phyloP scores from a whole-genome alignment of 805 yeast genomes.

The Cyberlindnera japonica region DNA sequence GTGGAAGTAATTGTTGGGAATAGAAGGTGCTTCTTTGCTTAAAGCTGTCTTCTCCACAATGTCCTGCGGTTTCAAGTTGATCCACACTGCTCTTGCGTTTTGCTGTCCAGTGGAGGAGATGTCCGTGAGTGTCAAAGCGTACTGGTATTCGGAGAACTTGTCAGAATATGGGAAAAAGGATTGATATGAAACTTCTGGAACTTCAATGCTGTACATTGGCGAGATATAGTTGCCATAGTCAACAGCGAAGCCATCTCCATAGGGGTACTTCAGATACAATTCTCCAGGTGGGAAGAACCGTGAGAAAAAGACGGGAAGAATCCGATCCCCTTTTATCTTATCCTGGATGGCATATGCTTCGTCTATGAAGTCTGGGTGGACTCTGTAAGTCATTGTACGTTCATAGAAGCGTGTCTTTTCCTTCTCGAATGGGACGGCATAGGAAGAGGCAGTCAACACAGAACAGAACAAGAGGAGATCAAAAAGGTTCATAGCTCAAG shows the following conservation, averaged over 20 bases:
- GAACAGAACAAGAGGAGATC: background rate
- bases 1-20: slow-evolving; percentile 7
- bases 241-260: slow-evolving; percentile 11
- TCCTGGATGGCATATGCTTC: slow-evolving; percentile 4
- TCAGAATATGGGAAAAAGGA: slow-evolving; percentile 15
- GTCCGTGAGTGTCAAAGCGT: slow-evolving; percentile 19
- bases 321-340: background rate
- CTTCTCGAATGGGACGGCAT: background rate
- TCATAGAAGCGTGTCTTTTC: slow-evolving; percentile 5
- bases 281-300: slow-evolving; percentile 22
- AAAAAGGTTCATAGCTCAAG: too few relatives aligned
- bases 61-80: slow-evolving; percentile 11
- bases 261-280: slow-evolving; percentile 12
- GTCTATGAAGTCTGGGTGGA: slow-evolving; percentile 8
- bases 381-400: slow-evolving; percentile 7
- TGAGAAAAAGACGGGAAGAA: slow-evolving; percentile 11
- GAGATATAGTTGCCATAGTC: slow-evolving; percentile 21
- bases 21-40: background rate
- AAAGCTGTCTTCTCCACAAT: background rate
- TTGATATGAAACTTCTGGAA: slow-evolving; percentile 15
- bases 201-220: slow-evolving; percentile 15
- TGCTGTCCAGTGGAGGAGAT: slow-evolving; percentile 10
- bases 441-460: background rate
- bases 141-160: slow-evolving; percentile 8
- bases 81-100: slow-evolving; percentile 19